These are phyloP conservation scores for Cardamine resedifolia DNA, from an alignment of 345 rosid species.

Conservation along the genomic window DNA sequence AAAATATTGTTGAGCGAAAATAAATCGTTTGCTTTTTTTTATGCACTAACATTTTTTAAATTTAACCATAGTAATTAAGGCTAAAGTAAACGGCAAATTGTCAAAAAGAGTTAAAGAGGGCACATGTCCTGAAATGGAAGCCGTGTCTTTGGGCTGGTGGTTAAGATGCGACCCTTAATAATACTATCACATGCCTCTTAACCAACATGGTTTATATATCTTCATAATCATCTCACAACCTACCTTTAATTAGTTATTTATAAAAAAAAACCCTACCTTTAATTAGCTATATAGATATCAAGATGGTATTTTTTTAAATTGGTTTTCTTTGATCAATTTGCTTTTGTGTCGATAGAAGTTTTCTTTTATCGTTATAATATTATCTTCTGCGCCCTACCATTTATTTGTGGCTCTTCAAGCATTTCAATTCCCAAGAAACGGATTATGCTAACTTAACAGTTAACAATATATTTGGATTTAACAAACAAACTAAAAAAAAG, in stretches of 20 bases:
- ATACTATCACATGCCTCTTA: conserved; percentile 24
- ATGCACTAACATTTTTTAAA: neutral
- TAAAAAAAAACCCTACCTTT: too few relatives aligned
- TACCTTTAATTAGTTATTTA: conserved; percentile 12
- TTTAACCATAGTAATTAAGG: too few relatives aligned
- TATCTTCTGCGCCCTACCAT: conserved; percentile 5
- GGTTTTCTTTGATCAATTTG: neutral
- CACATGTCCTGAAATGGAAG: conserved; percentile 21
- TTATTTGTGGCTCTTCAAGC: neutral
- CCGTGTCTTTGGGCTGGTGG: conserved; percentile 8
- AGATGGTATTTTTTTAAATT: neutral
- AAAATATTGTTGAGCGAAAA: neutral
- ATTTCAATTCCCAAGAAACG: neutral
- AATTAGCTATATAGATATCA: neutral
- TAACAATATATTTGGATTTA: neutral
- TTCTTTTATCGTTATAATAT: neutral
- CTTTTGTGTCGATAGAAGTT: neutral
- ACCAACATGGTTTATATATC: conserved; percentile 18
- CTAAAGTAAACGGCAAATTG: neutral
- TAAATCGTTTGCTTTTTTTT: neutral
- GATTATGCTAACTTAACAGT: neutral
- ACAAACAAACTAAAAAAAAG: too few relatives aligned
- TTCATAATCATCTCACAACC: conserved; percentile 16
- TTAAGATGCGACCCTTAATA: conserved; percentile 23
- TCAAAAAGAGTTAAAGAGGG: neutral